A percentile compares a stretch with the other conserved stretches of the same genome.
phyloP scores from a whole-genome alignment of 768 basidiomycete species.

The Hydnum rufescens region DNA sequence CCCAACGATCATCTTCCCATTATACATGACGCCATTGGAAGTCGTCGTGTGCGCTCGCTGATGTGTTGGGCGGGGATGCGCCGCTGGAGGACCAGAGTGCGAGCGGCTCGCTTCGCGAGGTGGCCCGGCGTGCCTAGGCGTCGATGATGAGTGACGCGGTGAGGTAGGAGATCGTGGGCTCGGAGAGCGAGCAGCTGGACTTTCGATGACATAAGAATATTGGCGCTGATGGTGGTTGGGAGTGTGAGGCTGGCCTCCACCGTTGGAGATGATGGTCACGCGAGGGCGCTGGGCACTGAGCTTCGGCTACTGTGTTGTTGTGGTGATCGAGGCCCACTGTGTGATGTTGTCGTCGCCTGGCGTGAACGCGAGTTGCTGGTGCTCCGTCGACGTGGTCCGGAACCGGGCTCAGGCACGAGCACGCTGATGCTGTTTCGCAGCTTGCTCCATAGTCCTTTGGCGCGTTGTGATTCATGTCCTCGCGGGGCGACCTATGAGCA shows the following conservation, averaged over 20 bases:
- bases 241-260: too few relatives aligned
- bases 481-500: too few relatives aligned
- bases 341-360: too few relatives aligned
- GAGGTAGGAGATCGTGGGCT: background rate
- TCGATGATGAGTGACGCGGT: background rate
- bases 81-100: background rate
- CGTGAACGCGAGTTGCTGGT: background rate
- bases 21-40: background rate
- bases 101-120: background rate
- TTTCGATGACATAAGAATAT: background rate
- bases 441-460: background rate
- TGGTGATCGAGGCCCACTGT: too few relatives aligned
- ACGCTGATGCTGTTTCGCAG: background rate
- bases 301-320: too few relatives aligned
- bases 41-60: background rate
- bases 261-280: too few relatives aligned
- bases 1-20: conserved; percentile 1
- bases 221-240: too few relatives aligned
- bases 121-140: background rate
- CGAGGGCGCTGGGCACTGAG: too few relatives aligned
- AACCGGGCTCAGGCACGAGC: background rate
- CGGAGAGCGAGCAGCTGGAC: background rate
- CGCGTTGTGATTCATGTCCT: too few relatives aligned
- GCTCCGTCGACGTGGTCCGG: background rate
- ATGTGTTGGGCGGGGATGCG: background rate